phyloP scores from a whole-genome alignment of 1,284 basidiomycete genomes.

The Apiotrichum brassicae region DNA sequence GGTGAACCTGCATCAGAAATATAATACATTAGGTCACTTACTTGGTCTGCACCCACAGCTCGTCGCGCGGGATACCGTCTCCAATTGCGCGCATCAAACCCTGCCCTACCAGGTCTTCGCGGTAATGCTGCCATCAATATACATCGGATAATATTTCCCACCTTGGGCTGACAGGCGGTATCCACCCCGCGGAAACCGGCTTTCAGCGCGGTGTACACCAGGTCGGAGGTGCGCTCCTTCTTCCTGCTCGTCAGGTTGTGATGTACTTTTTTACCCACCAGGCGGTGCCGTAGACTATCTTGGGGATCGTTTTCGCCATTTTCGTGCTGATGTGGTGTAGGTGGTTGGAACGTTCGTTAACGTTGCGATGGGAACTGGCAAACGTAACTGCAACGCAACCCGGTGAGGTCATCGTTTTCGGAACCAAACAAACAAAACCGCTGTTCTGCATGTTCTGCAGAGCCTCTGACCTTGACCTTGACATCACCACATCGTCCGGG shows the following conservation, averaged over 20 bases:
- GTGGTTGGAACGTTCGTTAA: neutral
- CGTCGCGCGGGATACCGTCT: slow-evolving; percentile 58
- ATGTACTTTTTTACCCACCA: slow-evolving; percentile 48
- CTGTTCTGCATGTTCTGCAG: too few relatives aligned
- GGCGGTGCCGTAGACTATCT: slow-evolving; percentile 63
- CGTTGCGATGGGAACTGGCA: neutral
- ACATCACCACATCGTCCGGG: too few relatives aligned
- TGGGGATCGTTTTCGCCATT: slow-evolving; percentile 32
- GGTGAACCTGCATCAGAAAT: slow-evolving; percentile 55
- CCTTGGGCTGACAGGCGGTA: slow-evolving; percentile 67
- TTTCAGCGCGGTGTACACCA: slow-evolving; percentile 64
- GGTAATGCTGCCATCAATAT: slow-evolving; percentile 5
- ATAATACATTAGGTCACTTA: slow-evolving; percentile 30
- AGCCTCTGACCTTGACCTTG: too few relatives aligned
- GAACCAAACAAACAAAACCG: slow-evolving; percentile 4
- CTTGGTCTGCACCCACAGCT: slow-evolving; percentile 71
- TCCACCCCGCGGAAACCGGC: slow-evolving; percentile 72
- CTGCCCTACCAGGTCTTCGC: slow-evolving; percentile 70
- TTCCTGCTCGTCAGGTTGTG: slow-evolving; percentile 52
- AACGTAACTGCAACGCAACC: neutral
- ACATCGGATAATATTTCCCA: too few relatives aligned
- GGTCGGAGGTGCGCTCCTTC: slow-evolving; percentile 59
- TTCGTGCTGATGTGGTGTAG: too few relatives aligned
- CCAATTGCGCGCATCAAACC: slow-evolving; percentile 56
- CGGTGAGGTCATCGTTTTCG: slow-evolving; percentile 1